Base-by-base conservation (phyloP, 495 filamentous ascomycete genomes). In the Geoglossum glabrum region DNA sequence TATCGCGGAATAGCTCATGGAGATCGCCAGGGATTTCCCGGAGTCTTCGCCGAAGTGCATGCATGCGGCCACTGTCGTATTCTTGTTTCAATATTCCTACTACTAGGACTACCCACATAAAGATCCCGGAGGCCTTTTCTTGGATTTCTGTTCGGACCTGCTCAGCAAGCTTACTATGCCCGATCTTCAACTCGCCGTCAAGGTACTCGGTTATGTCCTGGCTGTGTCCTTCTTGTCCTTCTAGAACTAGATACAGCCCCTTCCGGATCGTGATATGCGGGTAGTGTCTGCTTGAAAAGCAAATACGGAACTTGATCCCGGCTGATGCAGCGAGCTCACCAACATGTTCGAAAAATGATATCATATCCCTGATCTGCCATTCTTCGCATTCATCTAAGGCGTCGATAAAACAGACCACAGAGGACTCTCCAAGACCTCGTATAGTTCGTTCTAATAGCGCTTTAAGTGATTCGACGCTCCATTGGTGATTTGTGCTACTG, bases 381-480 rank as follows among this genome's bases (percentile, higher is more conserved):
- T 71, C 68, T 26, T 64, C 59, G 46, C 71, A 74, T 56, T 73
- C 72, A 47, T 74, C 71, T n/a, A 74, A 57, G 3, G 72, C 72
- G 57, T 74, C 72, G 34, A 74, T 67, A 58, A 72, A 70, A 36
- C 68, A 71, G 0, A 56, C 59, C 10, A 72, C 43, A 1, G 58
- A 38, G 0, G 30, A 45, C 9, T 58, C n/a, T 17, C 62, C 66
- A 23, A 72, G 55, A 0, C 30, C 25, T 13, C 36, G 9, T 0
- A 74, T 40, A 11, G 64, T 63, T 17, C 64, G 25, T 21, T 60
- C 56, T 15, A 76, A 67, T 5, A 72, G 56, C 0, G 33, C 31
- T 45, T 71, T 56, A 1, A 76, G 60, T 2, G 57, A 45, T 8
- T 64, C 62, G 25, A 67, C 23, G 21, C 52, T 57, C 70, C 68